phyloP scores from a whole-genome alignment of 345 rosid species.

The Leavenworthia alabamica region DNA sequence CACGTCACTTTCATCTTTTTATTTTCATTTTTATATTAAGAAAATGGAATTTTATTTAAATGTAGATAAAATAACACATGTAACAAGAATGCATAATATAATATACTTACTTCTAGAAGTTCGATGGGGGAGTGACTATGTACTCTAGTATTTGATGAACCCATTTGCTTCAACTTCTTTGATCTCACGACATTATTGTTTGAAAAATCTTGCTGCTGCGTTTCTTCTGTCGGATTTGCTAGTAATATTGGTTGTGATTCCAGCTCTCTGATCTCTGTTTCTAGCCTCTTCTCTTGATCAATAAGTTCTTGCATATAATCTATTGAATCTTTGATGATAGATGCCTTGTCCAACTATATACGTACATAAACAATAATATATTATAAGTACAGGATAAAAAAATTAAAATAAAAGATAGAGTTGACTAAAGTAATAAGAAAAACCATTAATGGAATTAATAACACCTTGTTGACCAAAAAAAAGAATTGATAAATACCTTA shows the following conservation, averaged over 20 bases:
- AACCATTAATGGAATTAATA: constrained; percentile 6
- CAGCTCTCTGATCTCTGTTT: constrained; percentile 58
- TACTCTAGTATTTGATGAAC: constrained; percentile 4
- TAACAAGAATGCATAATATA: background rate
- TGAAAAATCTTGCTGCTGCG: constrained; percentile 7
- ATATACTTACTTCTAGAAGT: constrained; percentile 47
- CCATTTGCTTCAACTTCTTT: constrained; percentile 49
- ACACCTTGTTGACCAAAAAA: constrained; percentile 22
- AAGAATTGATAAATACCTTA: constrained; percentile 10
- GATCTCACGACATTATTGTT: constrained; percentile 34
- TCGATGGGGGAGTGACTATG: constrained; percentile 46
- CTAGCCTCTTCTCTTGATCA: constrained; percentile 62
- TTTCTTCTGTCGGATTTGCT: constrained; percentile 23
- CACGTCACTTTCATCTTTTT: constrained; percentile 57
- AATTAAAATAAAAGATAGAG: background rate
- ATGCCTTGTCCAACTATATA: constrained; percentile 91
- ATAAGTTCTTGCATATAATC: constrained; percentile 74
- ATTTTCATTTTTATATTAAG: background rate
- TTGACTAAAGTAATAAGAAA: background rate
- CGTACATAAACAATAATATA: background rate
- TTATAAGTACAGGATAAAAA: background rate
- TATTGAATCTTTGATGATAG: constrained; percentile 83
- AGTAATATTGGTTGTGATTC: constrained; percentile 29
- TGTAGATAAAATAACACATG: background rate
- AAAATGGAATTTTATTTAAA: background rate